Percentiles rank a stretch among this genome's conserved stretches.
These are phyloP conservation scores for Rubia balearica DNA, from an alignment of 305 asterid genomes.

Conservation along the genomic window DNA sequence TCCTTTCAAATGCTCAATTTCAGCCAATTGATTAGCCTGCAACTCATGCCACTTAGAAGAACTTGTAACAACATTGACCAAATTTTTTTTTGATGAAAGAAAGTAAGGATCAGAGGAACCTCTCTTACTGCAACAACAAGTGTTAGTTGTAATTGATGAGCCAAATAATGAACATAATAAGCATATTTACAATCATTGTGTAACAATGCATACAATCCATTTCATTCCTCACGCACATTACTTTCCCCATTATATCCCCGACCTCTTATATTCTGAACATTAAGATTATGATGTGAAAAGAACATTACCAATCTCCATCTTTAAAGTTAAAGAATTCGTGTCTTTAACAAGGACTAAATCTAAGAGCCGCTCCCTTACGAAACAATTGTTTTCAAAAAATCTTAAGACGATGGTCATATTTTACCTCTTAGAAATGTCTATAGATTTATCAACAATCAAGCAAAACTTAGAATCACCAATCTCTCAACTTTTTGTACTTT, in stretches of 20 bases:
- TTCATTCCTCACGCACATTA: background rate
- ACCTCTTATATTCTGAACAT: background rate
- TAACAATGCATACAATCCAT: background rate
- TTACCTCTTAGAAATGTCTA: background rate
- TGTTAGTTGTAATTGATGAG: background rate
- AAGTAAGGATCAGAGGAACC: background rate
- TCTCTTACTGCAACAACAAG: background rate
- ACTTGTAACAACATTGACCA: background rate
- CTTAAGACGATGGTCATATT: background rate
- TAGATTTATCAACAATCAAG: no score
- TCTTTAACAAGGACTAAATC: constrained; percentile 1
- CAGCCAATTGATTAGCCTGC: background rate
- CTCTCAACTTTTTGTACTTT: no score
- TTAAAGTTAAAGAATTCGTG: background rate
- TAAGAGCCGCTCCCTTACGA: background rate
- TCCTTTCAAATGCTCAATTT: no score
- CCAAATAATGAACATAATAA: background rate
- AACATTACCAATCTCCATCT: background rate
- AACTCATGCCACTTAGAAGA: background rate
- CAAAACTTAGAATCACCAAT: background rate
- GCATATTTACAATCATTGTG: background rate
- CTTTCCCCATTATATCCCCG: constrained; percentile 2
- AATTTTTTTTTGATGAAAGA: background rate
- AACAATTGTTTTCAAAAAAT: background rate
- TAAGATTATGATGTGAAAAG: background rate